A percentile compares a stretch with the other conserved stretches of the same genome.
phyloP scores from a whole-genome alignment of 2,329 filamentous ascomycete species.

The Aureobasidium lini region DNA sequence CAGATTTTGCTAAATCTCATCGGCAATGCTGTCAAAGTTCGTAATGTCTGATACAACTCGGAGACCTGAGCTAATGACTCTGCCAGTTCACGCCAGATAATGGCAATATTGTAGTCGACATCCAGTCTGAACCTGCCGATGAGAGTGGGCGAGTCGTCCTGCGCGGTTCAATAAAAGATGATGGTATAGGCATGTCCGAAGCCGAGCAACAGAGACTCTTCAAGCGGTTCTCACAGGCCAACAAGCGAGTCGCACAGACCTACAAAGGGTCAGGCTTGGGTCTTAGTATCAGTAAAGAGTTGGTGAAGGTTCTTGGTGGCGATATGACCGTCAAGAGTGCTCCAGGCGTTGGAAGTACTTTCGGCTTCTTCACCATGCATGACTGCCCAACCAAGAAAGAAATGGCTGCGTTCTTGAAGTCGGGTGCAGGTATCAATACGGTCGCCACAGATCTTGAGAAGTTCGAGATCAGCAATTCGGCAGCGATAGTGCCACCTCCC shows the following conservation, averaged over 20 bases:
- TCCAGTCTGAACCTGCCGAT: not conserved
- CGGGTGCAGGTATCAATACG: not conserved
- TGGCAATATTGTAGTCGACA: conserved; percentile 9
- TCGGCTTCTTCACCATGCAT: conserved; percentile 12
- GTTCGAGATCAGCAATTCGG: not conserved
- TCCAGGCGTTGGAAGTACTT: conserved; percentile 13
- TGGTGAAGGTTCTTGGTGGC: conserved; percentile 10
- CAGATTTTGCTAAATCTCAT: conserved; percentile 14
- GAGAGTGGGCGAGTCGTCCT: not conserved
- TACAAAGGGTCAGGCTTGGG: conserved; percentile 13
- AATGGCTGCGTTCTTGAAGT: not conserved
- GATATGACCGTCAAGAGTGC: conserved; percentile 15
- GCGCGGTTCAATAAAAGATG: conserved; percentile 11
- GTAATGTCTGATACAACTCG: accelerated
- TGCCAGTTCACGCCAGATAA: conserved; percentile 11
- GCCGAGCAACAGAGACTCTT: conserved; percentile 12
- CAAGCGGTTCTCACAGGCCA: conserved; percentile 15
- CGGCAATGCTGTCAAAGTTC: conserved; percentile 11
- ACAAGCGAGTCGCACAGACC: conserved; percentile 13
- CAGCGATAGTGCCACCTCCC: not conserved
- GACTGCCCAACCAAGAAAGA: conserved; percentile 5
- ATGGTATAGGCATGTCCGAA: conserved; percentile 15
- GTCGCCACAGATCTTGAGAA: not conserved
- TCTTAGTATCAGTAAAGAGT: conserved; percentile 15
- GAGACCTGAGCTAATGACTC: not conserved